Evolutionary conservation across 108 stramenopile genomes (phyloP).

Genomic region (Tribonema minus): DNA sequence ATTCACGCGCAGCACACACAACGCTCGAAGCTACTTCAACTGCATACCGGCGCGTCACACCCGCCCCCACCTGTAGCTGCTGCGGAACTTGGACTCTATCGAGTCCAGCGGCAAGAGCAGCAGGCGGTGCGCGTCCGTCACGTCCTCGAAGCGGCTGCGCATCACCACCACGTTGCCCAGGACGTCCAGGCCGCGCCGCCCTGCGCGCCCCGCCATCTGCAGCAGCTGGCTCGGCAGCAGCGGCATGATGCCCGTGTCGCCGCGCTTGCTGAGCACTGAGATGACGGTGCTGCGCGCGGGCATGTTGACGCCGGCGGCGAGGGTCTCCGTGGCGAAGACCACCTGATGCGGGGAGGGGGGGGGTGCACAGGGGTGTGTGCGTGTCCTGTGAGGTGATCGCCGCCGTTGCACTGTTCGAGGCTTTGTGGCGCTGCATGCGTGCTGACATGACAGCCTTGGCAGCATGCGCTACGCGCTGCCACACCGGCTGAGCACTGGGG

Average conservation of each 20-base stretch:
- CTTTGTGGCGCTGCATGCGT: too few relatives aligned
- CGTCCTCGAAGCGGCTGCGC: constrained; percentile 40
- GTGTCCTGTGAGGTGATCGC: too few relatives aligned
- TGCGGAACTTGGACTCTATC: constrained; percentile 26
- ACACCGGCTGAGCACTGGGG: too few relatives aligned
- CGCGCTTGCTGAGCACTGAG: constrained; percentile 71
- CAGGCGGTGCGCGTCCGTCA: constrained; percentile 36
- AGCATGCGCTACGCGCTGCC: not conserved
- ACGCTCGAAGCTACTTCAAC: too few relatives aligned
- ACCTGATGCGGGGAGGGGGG: constrained; percentile 13
- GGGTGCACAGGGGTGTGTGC: not conserved
- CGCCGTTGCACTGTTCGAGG: too few relatives aligned
- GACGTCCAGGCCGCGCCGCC: constrained; percentile 34
- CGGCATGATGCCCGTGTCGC: constrained; percentile 34
- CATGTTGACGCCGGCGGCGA: constrained; percentile 90
- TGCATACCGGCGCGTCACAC: too few relatives aligned
- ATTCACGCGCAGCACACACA: too few relatives aligned
- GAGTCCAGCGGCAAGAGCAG: constrained; percentile 36
- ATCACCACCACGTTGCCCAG: constrained; percentile 39
- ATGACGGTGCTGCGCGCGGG: constrained; percentile 78
- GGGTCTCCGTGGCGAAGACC: constrained; percentile 87
- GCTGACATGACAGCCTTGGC: not conserved
- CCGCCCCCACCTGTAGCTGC: not conserved
- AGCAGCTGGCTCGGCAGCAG: constrained; percentile 33
- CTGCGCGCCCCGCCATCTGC: constrained; percentile 50